A percentile compares a stretch with the other conserved stretches of the same genome.
Conservation (phyloP, 1,284 basidiomycete species). For the Leccinum insolens region DNA sequence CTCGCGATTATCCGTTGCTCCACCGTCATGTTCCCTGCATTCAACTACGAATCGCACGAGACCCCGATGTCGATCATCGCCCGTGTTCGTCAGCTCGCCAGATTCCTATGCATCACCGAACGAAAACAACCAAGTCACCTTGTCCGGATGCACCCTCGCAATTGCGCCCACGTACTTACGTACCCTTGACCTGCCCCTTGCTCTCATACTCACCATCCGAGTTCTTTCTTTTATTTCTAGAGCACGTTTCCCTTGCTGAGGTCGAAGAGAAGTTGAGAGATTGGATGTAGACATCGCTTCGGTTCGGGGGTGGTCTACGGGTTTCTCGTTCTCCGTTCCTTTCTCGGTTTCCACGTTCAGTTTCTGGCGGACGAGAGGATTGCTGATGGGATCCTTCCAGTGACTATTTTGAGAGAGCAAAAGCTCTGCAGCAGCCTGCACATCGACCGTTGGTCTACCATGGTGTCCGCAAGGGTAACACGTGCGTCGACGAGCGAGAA, state of each 20-base stretch:
- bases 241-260: conserved; percentile 71
- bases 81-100: no score
- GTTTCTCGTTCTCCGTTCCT: background rate
- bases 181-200: conserved; percentile 73
- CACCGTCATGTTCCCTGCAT: conserved; percentile 53
- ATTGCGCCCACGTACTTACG: conserved; percentile 86
- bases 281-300: conserved; percentile 1
- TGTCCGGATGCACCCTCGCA: conserved; percentile 93
- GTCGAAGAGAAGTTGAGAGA: background rate
- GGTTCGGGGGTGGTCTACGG: conserved; percentile 11
- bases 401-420: conserved; percentile 53
- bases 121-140: conserved; percentile 59
- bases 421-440: conserved; percentile 65
- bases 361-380: conserved; percentile 14
- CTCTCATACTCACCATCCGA: conserved; percentile 76
- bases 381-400: conserved; percentile 10
- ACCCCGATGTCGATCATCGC: no score
- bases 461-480: no score
- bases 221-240: conserved; percentile 73
- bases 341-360: conserved; percentile 11
- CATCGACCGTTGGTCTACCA: no score
- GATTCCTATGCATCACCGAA: background rate
- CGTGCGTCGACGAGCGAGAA: no score
- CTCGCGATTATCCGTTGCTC: conserved; percentile 30
- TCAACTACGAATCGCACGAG: no score